Evolutionary conservation across 2,329 filamentous ascomycete genomes (phyloP).

Genomic region (Apiospora aurea): DNA sequence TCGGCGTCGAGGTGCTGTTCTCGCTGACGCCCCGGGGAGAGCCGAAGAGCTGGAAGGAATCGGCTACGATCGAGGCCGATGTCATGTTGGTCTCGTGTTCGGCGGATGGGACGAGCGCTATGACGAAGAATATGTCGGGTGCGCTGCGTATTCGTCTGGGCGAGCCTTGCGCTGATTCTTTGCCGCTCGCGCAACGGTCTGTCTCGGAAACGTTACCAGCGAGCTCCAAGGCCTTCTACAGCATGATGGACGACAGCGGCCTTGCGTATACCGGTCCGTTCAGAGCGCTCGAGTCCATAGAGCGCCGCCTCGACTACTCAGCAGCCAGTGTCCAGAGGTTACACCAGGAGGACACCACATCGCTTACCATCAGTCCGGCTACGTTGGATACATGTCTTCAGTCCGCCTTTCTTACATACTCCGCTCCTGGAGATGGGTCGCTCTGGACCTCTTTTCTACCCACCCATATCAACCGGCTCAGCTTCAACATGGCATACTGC

Average conservation of each 20-base stretch:
- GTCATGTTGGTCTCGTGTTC: constrained; percentile 46
- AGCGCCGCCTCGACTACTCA: constrained; percentile 46
- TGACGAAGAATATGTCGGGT: constrained; percentile 47
- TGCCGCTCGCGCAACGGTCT: constrained; percentile 37
- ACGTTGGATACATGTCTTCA: constrained; percentile 52
- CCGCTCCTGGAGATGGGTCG: constrained; percentile 49
- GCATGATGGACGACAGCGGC: constrained; percentile 49
- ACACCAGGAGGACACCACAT: constrained; percentile 47
- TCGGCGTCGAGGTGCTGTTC: constrained; percentile 48
- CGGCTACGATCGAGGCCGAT: constrained; percentile 38
- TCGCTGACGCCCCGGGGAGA: constrained; percentile 38
- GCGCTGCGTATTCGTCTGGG: constrained; percentile 44
- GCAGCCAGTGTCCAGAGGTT: constrained; percentile 40
- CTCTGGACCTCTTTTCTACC: constrained; percentile 54
- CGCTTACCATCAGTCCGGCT: constrained; percentile 47
- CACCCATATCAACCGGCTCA: constrained; percentile 41
- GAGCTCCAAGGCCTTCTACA: constrained; percentile 46
- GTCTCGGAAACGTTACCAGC: constrained; percentile 44
- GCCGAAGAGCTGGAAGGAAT: constrained; percentile 21
- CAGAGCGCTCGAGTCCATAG: constrained; percentile 42
- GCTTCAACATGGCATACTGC: constrained; percentile 46
- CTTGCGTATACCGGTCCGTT: constrained; percentile 50
- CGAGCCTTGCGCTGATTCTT: constrained; percentile 31
- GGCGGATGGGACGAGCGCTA: constrained; percentile 40
- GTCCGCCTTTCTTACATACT: constrained; percentile 49